Evolutionary conservation across 306 rosid genomes (phyloP).

Genomic region (Sophora flavescens): DNA sequence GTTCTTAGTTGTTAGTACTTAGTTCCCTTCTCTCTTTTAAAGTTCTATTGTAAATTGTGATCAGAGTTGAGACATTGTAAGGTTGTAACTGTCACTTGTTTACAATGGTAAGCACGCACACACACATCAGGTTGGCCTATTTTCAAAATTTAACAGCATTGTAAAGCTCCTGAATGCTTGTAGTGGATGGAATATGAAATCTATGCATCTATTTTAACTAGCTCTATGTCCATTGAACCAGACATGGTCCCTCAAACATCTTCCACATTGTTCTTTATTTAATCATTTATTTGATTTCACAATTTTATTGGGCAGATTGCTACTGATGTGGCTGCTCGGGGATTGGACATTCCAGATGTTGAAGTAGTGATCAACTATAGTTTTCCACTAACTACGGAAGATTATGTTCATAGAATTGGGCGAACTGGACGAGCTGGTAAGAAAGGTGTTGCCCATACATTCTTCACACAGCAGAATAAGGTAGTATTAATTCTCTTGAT

Average conservation of each 20-base stretch:
- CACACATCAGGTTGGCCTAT: neutral
- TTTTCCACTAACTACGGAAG: conserved; percentile 92
- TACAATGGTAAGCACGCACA: neutral
- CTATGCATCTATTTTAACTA: neutral
- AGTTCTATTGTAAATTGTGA: neutral
- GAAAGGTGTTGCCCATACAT: conserved; percentile 96
- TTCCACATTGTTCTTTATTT: neutral
- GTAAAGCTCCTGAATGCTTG: neutral
- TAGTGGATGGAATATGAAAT: conserved; percentile 6
- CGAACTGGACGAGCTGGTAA: conserved; percentile 98
- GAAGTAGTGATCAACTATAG: conserved; percentile 96
- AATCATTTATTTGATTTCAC: conserved; percentile 20
- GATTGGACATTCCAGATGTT: conserved; percentile 97
- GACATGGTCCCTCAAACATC: conserved; percentile 7
- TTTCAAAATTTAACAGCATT: neutral
- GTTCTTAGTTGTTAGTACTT: neutral
- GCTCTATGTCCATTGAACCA: conserved; percentile 9
- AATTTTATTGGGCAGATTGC: conserved; percentile 70
- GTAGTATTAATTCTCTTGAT: conserved; percentile 43
- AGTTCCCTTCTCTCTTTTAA: conserved; percentile 7
- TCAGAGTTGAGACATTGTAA: neutral
- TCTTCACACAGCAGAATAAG: conserved; percentile 88
- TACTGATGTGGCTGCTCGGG: conserved; percentile 97
- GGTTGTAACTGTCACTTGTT: neutral
- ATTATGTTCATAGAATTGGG: conserved; percentile 97